phyloP scores from a whole-genome alignment of 768 basidiomycete genomes.

The Boletus rex-veris region DNA sequence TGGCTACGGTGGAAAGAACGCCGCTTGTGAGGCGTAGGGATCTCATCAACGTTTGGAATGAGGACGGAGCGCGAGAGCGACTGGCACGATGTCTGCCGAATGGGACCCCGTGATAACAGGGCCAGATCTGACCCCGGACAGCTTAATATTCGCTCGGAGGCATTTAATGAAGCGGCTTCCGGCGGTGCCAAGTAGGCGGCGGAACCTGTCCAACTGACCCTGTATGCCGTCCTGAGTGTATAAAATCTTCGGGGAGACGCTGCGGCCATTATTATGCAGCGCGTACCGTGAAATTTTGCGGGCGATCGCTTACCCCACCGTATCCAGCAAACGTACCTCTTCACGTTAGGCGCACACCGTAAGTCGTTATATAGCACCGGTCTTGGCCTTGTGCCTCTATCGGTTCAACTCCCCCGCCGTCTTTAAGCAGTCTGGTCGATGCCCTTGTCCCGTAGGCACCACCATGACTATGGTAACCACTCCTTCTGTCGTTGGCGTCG shows the following conservation, averaged over 20 bases:
- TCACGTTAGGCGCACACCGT: conserved; percentile 6
- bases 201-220: conserved; percentile 17
- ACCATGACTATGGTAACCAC: conserved; percentile 22
- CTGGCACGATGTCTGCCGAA: neutral
- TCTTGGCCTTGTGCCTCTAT: neutral
- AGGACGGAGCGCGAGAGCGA: conserved; percentile 3
- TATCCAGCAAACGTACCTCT: neutral
- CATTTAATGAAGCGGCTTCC: conserved; percentile 10
- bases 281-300: conserved; percentile 18
- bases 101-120: conserved; percentile 18
- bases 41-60: conserved; percentile 15
- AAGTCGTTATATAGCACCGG: conserved; percentile 17
- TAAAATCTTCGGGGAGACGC: conserved; percentile 12
- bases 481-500: conserved; percentile 40
- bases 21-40: conserved; percentile 16
- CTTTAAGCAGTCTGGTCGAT: conserved; percentile 16
- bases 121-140: conserved; percentile 22
- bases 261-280: conserved; percentile 19
- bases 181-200: conserved; percentile 13
- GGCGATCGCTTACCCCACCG: conserved; percentile 20
- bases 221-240: conserved; percentile 13
- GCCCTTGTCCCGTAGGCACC: conserved; percentile 19
- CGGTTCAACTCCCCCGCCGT: conserved; percentile 12
- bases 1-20: conserved; percentile 4
- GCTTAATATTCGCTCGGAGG: neutral